Conservation (phyloP, 192 early-diverging fungal species). For the Coemansia sp. region DNA sequence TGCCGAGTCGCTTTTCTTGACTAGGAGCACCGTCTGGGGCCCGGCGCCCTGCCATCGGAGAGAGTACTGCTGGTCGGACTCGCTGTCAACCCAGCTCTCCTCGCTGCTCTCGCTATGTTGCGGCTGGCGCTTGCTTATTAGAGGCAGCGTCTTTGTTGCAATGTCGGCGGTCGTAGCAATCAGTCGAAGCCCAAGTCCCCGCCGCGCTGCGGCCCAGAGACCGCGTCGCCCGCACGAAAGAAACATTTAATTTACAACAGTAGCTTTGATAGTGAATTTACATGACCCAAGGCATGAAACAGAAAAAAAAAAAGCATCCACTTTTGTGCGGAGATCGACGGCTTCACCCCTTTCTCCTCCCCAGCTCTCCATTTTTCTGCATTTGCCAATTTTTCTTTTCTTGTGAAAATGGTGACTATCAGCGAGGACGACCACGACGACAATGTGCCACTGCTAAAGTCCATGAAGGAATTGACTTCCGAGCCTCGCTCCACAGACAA, state of each 20-base stretch:
- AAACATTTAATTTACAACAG: background rate
- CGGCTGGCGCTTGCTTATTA: conserved; percentile 9
- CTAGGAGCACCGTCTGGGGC: conserved; percentile 72
- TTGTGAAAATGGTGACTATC: conserved; percentile 27
- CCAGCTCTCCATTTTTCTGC: background rate
- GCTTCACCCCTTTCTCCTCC: background rate
- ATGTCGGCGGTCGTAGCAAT: conserved; percentile 30
- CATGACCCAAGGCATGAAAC: background rate
- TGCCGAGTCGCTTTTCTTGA: conserved; percentile 76
- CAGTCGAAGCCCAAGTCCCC: background rate
- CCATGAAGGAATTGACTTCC: conserved; percentile 16
- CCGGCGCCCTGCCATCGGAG: conserved; percentile 31
- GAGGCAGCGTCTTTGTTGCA: conserved; percentile 31
- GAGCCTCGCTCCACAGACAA: conserved; percentile 1
- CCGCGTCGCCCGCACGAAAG: background rate
- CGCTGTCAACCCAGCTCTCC: conserved; percentile 8
- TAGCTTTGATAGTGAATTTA: background rate
- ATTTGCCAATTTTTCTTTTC: background rate
- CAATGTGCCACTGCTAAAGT: conserved; percentile 33
- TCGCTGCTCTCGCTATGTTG: background rate
- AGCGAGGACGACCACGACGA: conserved; percentile 28
- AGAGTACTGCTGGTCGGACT: conserved; percentile 29
- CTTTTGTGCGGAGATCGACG: background rate
- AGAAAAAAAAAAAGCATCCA: background rate
- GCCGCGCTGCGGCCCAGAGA: background rate